These are phyloP conservation scores for Eucalyptus pumila DNA, from an alignment of 345 rosid species.

Conservation along the genomic window DNA sequence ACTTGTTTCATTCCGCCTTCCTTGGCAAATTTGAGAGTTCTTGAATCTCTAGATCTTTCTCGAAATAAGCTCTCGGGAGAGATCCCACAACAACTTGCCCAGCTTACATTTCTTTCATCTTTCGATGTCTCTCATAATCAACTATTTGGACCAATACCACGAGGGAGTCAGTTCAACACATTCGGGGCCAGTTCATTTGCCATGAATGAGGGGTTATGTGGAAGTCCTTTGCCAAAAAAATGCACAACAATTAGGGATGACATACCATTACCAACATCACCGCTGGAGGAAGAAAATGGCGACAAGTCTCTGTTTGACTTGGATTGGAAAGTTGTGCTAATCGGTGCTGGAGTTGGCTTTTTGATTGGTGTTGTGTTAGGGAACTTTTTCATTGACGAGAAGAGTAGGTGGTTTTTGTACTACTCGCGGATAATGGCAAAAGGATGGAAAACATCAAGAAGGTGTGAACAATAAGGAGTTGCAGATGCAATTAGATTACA, in stretches of 20 bases:
- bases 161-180: background rate
- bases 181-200: background rate
- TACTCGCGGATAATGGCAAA: background rate
- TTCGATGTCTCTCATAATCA: background rate
- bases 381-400: background rate
- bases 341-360: background rate
- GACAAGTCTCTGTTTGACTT: rapidly evolving
- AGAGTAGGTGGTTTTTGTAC: background rate
- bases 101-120: background rate
- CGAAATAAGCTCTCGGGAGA: background rate
- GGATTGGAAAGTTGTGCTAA: background rate
- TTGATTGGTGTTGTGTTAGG: background rate
- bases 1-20: background rate
- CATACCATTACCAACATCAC: background rate
- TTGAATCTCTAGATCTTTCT: background rate
- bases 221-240: background rate
- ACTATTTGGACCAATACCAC: background rate
- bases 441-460: background rate
- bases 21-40: background rate
- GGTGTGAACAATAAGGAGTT: too few species aligned
- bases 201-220: background rate
- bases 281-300: rapidly evolving
- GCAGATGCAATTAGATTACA: background rate
- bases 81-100: background rate
- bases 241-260: rapidly evolving